These are phyloP conservation scores for Nicotiana tomentosiformis DNA, from an alignment of 257 asterid genomes.

Conservation along the genomic window DNA sequence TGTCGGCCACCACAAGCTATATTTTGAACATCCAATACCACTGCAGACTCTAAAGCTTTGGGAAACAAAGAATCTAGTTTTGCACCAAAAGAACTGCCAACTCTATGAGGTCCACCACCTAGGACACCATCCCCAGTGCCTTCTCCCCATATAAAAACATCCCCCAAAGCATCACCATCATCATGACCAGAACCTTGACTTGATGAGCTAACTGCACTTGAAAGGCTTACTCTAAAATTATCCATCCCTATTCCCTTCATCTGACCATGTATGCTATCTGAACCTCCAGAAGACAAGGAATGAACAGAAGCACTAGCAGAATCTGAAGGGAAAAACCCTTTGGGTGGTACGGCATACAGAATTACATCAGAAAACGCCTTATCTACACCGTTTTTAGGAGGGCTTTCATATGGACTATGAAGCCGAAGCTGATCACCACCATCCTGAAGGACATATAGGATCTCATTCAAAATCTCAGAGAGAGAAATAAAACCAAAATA, in stretches of 20 bases:
- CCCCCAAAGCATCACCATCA: constrained; percentile 89
- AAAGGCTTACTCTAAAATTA: constrained; percentile 91
- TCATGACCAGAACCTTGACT: constrained; percentile 98
- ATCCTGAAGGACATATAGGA: constrained; percentile 46
- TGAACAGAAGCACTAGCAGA: constrained; percentile 63
- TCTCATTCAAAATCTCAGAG: constrained; percentile 17
- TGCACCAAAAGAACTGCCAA: constrained; percentile 38
- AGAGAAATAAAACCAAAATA: neutral
- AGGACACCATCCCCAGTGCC: constrained; percentile 74
- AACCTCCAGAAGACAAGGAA: constrained; percentile 83
- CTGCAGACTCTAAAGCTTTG: constrained; percentile 85
- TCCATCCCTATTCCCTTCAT: constrained; percentile 69
- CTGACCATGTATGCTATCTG: constrained; percentile 73
- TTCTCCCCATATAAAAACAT: constrained; percentile 95
- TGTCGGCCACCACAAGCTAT: constrained; percentile 88
- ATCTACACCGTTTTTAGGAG: constrained; percentile 70
- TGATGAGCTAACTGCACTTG: constrained; percentile 96
- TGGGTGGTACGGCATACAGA: constrained; percentile 66
- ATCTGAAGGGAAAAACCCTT: constrained; percentile 69
- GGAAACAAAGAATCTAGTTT: constrained; percentile 72
- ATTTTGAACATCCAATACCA: constrained; percentile 82
- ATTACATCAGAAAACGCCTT: constrained; percentile 73
- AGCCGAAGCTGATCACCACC: constrained; percentile 62
- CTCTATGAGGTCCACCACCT: constrained; percentile 69
- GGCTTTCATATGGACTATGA: constrained; percentile 78